These are phyloP conservation scores for Pestalotiopsis sp. DNA, from an alignment of 2,329 filamentous ascomycete genomes.

Conservation along the genomic window DNA sequence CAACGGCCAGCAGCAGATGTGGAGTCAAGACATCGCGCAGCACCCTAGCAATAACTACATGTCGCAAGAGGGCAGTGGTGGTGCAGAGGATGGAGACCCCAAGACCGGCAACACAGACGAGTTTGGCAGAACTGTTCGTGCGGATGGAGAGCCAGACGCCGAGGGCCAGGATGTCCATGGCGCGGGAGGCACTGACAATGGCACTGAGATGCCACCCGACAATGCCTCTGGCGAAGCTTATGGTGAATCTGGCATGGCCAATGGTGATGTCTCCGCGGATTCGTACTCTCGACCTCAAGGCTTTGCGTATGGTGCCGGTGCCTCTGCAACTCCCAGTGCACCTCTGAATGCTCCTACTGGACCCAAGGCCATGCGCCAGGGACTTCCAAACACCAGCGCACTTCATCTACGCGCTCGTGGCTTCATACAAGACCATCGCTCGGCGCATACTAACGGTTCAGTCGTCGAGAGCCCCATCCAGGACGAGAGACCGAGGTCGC, in stretches of 20 bases:
- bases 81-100: constrained; percentile 19
- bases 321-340: constrained; percentile 37
- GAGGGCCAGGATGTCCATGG: constrained; percentile 23
- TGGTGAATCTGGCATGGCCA: constrained; percentile 29
- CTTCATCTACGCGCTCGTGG: constrained; percentile 63
- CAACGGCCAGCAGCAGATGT: constrained; percentile 23
- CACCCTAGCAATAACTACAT: constrained; percentile 19
- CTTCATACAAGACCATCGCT: constrained; percentile 41
- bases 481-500: constrained; percentile 40
- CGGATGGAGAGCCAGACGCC: constrained; percentile 25
- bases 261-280: constrained; percentile 37
- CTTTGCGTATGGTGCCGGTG: constrained; percentile 24
- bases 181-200: constrained; percentile 20
- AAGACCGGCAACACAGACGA: constrained; percentile 40
- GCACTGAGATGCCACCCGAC: constrained; percentile 29
- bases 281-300: constrained; percentile 27
- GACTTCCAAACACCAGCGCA: constrained; percentile 79
- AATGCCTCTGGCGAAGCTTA: constrained; percentile 26
- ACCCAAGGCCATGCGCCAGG: constrained; percentile 92
- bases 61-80: constrained; percentile 23
- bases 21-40: constrained; percentile 28
- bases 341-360: constrained; percentile 83
- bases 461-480: constrained; percentile 31
- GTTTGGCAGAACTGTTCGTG: constrained; percentile 38
- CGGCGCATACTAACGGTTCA: constrained; percentile 32